A percentile compares a stretch with the other conserved stretches of the same genome.
phyloP scores from a whole-genome alignment of 768 basidiomycete genomes.

The Trichaptum fuscoviolaceum region DNA sequence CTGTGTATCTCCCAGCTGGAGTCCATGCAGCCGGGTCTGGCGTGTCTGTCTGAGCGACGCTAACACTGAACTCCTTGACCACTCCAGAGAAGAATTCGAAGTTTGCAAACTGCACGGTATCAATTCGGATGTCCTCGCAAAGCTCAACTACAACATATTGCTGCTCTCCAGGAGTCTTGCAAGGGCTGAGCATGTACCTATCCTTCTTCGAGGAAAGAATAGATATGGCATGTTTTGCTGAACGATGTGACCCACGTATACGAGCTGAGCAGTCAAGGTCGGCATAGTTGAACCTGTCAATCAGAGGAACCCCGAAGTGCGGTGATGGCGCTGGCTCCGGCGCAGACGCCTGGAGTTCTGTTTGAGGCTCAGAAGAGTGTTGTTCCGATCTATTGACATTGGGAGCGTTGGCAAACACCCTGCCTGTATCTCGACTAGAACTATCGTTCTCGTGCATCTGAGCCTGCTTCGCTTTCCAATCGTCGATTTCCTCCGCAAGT shows the following conservation, averaged over 20 bases:
- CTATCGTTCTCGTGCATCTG: neutral
- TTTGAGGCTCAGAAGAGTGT: constrained; percentile 16
- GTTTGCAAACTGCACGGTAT: constrained; percentile 93
- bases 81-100: constrained; percentile 98
- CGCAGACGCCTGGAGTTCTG: constrained; percentile 24
- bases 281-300: constrained; percentile 94
- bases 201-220: constrained; percentile 90
- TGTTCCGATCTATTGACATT: constrained; percentile 11
- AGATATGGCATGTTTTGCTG: constrained; percentile 75
- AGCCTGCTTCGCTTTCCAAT: too few relatives aligned
- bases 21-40: constrained; percentile 38
- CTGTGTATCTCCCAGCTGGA: constrained; percentile 73
- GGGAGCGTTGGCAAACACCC: neutral
- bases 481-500: too few relatives aligned
- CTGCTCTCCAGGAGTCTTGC: constrained; percentile 36
- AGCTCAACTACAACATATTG: constrained; percentile 92
- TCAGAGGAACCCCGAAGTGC: constrained; percentile 67
- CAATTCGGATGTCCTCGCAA: constrained; percentile 95
- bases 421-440: neutral
- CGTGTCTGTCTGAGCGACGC: constrained; percentile 49
- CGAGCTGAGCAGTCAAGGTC: constrained; percentile 89
- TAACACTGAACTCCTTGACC: constrained; percentile 87
- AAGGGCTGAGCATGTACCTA: constrained; percentile 95
- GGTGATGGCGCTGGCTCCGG: constrained; percentile 30
- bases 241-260: constrained; percentile 76